A percentile compares a stretch with the other conserved stretches of the same genome.
Conservation (phyloP, 2,329 filamentous ascomycete species). For the Chaetomium strumarium region DNA sequence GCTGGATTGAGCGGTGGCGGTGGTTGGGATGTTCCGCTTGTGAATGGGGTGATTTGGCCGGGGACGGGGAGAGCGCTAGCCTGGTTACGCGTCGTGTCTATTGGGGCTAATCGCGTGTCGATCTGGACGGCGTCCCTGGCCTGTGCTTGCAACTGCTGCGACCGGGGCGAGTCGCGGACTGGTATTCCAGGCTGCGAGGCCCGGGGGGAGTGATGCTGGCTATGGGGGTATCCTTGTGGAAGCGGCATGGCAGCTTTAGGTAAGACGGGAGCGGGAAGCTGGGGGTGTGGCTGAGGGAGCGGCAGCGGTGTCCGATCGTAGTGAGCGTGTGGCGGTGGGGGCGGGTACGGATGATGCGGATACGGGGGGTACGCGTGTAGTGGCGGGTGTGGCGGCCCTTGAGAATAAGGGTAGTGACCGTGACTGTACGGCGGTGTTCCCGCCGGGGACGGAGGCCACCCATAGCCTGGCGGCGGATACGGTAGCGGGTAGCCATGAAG, state of each 20-base stretch:
- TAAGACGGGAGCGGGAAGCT: constrained; percentile 27
- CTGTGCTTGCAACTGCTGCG: constrained; percentile 40
- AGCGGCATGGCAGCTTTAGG: constrained; percentile 28
- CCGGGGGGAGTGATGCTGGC: constrained; percentile 16
- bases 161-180: constrained; percentile 37
- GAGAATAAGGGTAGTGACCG: constrained; percentile 37
- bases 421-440: constrained; percentile 49
- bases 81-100: constrained; percentile 27
- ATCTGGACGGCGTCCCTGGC: constrained; percentile 37
- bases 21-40: constrained; percentile 20
- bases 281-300: constrained; percentile 25
- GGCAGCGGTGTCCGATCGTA: constrained; percentile 36
- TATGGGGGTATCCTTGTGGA: constrained; percentile 23
- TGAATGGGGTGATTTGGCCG: background rate
- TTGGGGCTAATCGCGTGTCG: constrained; percentile 36
- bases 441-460: constrained; percentile 51
- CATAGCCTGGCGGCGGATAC: constrained; percentile 34
- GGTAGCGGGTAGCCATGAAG: constrained; percentile 16
- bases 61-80: constrained; percentile 23
- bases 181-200: constrained; percentile 19
- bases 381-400: constrained; percentile 27
- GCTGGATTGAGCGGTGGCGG: background rate
- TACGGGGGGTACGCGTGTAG: constrained; percentile 20
- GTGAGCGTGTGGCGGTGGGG: constrained; percentile 26
- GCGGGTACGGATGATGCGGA: constrained; percentile 19